Percentiles rank a stretch among this genome's conserved stretches.
Conservation (phyloP, 2,329 filamentous ascomycete species). For the Aureobasidium melanogenum region DNA sequence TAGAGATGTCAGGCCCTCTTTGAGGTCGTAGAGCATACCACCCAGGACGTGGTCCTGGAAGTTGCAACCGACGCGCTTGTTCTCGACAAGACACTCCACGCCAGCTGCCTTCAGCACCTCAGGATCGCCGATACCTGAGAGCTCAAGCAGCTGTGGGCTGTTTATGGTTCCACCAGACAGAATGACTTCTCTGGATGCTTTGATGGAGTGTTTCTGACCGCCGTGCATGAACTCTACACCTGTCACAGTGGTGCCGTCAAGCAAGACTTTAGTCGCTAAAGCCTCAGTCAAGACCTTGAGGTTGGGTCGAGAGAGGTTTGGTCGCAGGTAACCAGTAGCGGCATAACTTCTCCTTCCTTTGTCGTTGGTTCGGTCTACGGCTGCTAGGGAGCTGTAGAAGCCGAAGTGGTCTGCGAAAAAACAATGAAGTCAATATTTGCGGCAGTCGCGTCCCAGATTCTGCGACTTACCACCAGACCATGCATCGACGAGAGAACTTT, state of each 20-base stretch:
- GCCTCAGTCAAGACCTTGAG: constrained; percentile 26
- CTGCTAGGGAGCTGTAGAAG: constrained; percentile 25
- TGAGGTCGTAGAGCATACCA: constrained; percentile 24
- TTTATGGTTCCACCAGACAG: constrained; percentile 47
- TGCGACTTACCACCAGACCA: constrained; percentile 19
- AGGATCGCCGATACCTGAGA: constrained; percentile 18
- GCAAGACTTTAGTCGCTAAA: constrained; percentile 20
- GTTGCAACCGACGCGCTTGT: constrained; percentile 39
- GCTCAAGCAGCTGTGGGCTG: constrained; percentile 43
- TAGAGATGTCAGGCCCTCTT: constrained; percentile 23
- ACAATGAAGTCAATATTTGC: not conserved
- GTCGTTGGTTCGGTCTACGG: constrained; percentile 24
- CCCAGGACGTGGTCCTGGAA: constrained; percentile 36
- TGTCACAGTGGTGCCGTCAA: constrained; percentile 21
- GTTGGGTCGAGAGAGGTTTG: constrained; percentile 22
- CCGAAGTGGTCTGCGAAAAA: constrained; percentile 22
- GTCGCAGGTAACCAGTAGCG: constrained; percentile 25
- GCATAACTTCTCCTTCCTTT: constrained; percentile 25
- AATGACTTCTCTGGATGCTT: constrained; percentile 41
- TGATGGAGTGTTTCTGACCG: constrained; percentile 28
- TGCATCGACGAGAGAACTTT: constrained; percentile 24
- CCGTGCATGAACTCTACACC: constrained; percentile 35
- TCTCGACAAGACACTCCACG: constrained; percentile 33
- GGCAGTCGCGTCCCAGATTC: too few species aligned
- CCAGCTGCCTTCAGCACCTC: constrained; percentile 32